A percentile compares a stretch with the other conserved stretches of the same genome.
Conservation (phyloP, 208 protist species). For the Herpetomonas tarakana region DNA sequence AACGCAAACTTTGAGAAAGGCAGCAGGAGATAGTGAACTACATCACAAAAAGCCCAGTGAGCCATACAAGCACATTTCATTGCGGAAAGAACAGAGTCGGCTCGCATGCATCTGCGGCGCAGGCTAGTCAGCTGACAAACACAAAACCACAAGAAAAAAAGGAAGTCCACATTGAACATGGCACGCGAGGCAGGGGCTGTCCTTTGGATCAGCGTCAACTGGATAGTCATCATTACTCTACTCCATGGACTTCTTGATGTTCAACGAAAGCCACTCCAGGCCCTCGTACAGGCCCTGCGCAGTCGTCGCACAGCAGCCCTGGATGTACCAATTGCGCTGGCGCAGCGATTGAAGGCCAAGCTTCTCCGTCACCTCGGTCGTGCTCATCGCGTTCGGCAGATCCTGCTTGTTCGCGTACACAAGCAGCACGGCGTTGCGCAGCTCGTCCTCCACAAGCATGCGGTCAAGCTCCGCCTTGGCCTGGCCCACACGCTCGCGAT, state of each 20-base stretch:
- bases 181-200: no score
- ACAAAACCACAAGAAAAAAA: neutral
- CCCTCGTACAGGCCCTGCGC: slow-evolving; percentile 93
- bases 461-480: slow-evolving; percentile 93
- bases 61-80: no score
- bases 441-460: slow-evolving; percentile 97
- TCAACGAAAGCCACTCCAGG: slow-evolving; percentile 88
- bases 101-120: no score
- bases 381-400: slow-evolving; percentile 97
- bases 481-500: slow-evolving; percentile 90
- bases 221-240: slow-evolving; percentile 29
- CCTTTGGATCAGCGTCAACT: no score
- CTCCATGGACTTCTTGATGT: slow-evolving; percentile 83
- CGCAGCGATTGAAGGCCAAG: slow-evolving; percentile 92
- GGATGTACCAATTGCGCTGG: slow-evolving; percentile 94
- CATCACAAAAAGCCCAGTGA: no score
- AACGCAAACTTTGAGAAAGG: no score
- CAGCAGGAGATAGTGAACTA: no score
- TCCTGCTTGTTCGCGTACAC: slow-evolving; percentile 99
- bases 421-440: slow-evolving; percentile 95
- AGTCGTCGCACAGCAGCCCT: slow-evolving; percentile 90
- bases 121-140: neutral
- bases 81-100: no score
- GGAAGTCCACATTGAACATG: no score
- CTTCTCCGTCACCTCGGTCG: slow-evolving; percentile 96